Evolutionary conservation across 1,284 basidiomycete genomes (phyloP).

Genomic region (Rhodofomes roseus): DNA sequence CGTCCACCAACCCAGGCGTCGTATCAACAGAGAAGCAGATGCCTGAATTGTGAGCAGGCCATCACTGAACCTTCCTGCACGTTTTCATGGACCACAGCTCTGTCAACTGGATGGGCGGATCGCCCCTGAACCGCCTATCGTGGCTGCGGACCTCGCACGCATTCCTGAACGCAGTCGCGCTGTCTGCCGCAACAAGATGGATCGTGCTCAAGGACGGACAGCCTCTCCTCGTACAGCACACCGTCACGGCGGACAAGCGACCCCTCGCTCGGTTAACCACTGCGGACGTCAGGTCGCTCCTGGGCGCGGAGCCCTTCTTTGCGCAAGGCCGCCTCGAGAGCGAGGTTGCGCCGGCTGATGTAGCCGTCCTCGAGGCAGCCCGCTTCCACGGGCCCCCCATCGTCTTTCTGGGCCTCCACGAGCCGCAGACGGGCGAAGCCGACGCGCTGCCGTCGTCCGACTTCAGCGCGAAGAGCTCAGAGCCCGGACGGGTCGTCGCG

Average conservation of each 20-base stretch:
- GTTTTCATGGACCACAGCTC: conserved; percentile 13
- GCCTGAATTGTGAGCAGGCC: conserved; percentile 18
- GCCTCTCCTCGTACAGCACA: conserved; percentile 46
- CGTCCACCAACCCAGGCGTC: conserved; percentile 14
- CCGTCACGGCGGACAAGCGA: conserved; percentile 19
- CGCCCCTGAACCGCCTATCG: conserved; percentile 81
- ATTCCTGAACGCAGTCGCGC: conserved; percentile 68
- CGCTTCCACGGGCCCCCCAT: conserved; percentile 56
- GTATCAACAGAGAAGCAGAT: conserved; percentile 12
- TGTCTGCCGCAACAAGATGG: conserved; percentile 63
- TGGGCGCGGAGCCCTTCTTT: conserved; percentile 54
- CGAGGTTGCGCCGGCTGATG: conserved; percentile 36
- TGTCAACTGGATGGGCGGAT: conserved; percentile 71
- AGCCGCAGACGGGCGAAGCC: conserved; percentile 40
- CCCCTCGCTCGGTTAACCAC: conserved; percentile 54
- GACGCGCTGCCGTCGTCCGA: conserved; percentile 60
- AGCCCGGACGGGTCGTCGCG: conserved; percentile 41
- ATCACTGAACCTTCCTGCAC: not conserved
- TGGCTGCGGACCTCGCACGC: conserved; percentile 75
- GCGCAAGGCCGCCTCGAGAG: conserved; percentile 60
- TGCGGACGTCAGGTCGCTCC: conserved; percentile 42
- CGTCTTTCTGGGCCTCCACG: conserved; percentile 80
- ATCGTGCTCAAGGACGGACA: conserved; percentile 69
- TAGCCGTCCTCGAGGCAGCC: conserved; percentile 56
- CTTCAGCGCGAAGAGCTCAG: conserved; percentile 38